Evolutionary conservation across 306 rosid species (phyloP).

Genomic region (Vigna angularis): DNA sequence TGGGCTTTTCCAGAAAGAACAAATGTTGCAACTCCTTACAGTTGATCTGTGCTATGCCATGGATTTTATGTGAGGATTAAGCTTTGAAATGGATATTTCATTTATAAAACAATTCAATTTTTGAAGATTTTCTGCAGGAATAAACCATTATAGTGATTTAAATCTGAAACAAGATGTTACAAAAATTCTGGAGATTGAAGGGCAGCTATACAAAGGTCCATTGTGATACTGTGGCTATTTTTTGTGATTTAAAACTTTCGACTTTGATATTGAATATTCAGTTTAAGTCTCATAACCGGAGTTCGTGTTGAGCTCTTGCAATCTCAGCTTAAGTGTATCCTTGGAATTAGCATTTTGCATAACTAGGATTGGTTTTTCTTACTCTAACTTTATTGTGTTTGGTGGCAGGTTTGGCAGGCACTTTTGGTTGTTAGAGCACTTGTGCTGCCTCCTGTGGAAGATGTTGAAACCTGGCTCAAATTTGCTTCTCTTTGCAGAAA

Average conservation of each 20-base stretch:
- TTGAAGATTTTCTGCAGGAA: slow-evolving; percentile 16
- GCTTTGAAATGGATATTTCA: slow-evolving; percentile 9
- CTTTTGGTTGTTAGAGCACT: slow-evolving; percentile 88
- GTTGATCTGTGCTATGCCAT: background rate
- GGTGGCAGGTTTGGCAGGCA: slow-evolving; percentile 86
- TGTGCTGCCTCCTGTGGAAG: slow-evolving; percentile 94
- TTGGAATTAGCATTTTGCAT: slow-evolving; percentile 16
- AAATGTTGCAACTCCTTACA: background rate
- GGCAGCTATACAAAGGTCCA: background rate
- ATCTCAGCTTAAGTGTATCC: background rate
- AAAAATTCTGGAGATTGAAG: background rate
- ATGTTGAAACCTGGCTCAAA: slow-evolving; percentile 93
- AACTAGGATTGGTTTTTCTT: slow-evolving; percentile 34
- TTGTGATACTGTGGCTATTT: background rate
- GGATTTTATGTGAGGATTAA: background rate
- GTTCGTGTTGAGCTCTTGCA: slow-evolving; percentile 35
- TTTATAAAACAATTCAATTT: slow-evolving; percentile 9
- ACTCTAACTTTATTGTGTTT: slow-evolving; percentile 40
- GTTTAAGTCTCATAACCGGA: background rate
- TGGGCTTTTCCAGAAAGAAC: background rate
- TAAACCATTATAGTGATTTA: background rate
- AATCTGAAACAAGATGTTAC: slow-evolving; percentile 19
- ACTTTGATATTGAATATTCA: slow-evolving; percentile 1
- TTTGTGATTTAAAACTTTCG: background rate
- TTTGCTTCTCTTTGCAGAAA: slow-evolving; percentile 91